Conservation (phyloP, 73 alveolate genomes). For the Paramecium caudatum region DNA sequence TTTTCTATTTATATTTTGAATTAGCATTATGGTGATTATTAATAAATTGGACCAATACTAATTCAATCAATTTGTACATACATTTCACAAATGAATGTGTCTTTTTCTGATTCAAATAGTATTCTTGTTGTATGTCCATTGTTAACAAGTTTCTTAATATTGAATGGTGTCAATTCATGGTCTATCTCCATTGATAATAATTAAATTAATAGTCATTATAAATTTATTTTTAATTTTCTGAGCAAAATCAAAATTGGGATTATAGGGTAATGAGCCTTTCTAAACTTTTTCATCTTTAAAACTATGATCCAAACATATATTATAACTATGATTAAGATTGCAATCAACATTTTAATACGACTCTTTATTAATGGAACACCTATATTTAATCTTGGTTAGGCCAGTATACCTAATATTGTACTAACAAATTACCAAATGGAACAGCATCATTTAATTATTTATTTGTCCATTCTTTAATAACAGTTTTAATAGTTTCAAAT, state of each 20-base stretch:
- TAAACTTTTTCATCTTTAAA: not conserved
- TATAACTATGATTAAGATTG: not conserved
- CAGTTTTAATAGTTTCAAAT: slow-evolving; percentile 6
- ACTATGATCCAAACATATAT: not conserved
- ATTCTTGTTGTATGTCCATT: slow-evolving; percentile 54
- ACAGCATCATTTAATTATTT: not conserved
- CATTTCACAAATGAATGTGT: slow-evolving; percentile 53
- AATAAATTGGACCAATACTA: slow-evolving; percentile 41
- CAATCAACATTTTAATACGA: not conserved
- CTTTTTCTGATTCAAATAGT: slow-evolving; percentile 29
- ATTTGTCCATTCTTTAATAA: slow-evolving; percentile 1
- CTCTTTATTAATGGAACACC: slow-evolving; percentile 21
- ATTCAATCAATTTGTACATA: not conserved
- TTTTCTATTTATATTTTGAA: slow-evolving; percentile 22
- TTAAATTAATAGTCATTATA: slow-evolving; percentile 24
- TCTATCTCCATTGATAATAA: slow-evolving; percentile 62
- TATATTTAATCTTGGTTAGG: slow-evolving; percentile 14
- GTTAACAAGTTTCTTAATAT: slow-evolving; percentile 10
- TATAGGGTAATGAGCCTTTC: not conserved
- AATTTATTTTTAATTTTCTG: not conserved
- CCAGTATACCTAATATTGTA: not conserved
- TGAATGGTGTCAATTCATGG: slow-evolving; percentile 47
- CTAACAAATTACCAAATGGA: not conserved
- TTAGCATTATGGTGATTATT: slow-evolving; percentile 47
- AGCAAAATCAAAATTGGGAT: slow-evolving; percentile 9